Base-by-base conservation (phyloP, 257 asterid genomes). In the Henckelia pumila region DNA sequence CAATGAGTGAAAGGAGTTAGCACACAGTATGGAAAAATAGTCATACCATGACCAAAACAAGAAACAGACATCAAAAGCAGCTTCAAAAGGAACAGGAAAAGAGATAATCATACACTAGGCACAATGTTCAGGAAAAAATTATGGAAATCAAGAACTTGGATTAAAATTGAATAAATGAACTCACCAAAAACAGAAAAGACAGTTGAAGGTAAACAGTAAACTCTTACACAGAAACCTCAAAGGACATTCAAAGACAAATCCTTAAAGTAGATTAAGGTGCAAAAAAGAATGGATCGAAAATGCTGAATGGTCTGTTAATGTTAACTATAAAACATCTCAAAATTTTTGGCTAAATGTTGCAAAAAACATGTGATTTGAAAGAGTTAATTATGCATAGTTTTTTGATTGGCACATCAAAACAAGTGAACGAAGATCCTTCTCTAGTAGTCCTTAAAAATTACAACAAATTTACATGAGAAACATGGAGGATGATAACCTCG, bases 1-100 rank as follows among this genome's bases (percentile, higher is more conserved):
- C 76, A 80, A 64, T 63, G 69, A 73, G 73, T 61, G 71, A 72
- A 28, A 62, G 63, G 52, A 26, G 59, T 40, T 71, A 77, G 75
- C 75, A 69, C 58, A 63, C 32, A 59, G 66, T 26, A 56, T 6
- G 64, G 40, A 49, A 13, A 63, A 64, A 25, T 40, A 0, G 50
- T 40, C 50, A 40, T 1, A 40, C 50, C 17, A 40, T 40, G 50
- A 40, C 50, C 50, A 40, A 1, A 11, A 40, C 1, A 40, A 40
- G 6, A 40, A 40, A 40, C 14, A 35, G 16, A 40, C 0, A 40
- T 2, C 50, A 40, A 40, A 40, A 10, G n/a, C 50, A 40, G 0
- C 50, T 13, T 3, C 17, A 40, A 11, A 40, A 40, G n/a, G 6
- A 40, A 40, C 50, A 13, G 50, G 17, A 40, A 13, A 10, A 40